Percentiles rank a stretch among this genome's conserved stretches.
Evolutionary conservation across 768 basidiomycete genomes (phyloP).

Genomic region (Lentinula aciculospora): DNA sequence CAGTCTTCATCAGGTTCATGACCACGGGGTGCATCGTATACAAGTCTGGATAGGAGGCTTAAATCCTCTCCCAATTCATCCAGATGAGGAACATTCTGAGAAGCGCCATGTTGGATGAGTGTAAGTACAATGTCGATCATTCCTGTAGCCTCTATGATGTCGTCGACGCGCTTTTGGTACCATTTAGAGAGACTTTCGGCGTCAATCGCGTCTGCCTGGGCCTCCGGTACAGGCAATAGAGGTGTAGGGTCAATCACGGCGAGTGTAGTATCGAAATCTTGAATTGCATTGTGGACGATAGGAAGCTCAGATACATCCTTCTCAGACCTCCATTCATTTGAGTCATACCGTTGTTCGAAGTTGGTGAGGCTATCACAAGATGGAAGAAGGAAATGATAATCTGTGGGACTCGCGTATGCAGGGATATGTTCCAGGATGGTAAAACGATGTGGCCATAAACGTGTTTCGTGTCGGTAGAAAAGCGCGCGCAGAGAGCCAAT

Average conservation of each 20-base stretch:
- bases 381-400: slow-evolving; percentile 61
- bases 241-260: neutral
- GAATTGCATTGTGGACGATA: slow-evolving; percentile 37
- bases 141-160: slow-evolving; percentile 60
- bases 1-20: slow-evolving; percentile 52
- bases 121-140: slow-evolving; percentile 76
- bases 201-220: slow-evolving; percentile 26
- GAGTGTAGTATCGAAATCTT: slow-evolving; percentile 15
- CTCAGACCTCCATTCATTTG: slow-evolving; percentile 43
- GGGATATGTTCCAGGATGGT: slow-evolving; percentile 70
- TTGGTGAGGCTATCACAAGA: slow-evolving; percentile 43
- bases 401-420: slow-evolving; percentile 59
- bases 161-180: slow-evolving; percentile 66
- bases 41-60: slow-evolving; percentile 76
- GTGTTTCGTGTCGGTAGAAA: slow-evolving; percentile 44
- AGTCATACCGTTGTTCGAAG: slow-evolving; percentile 29
- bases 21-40: slow-evolving; percentile 69
- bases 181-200: slow-evolving; percentile 56
- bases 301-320: slow-evolving; percentile 55
- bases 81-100: slow-evolving; percentile 68
- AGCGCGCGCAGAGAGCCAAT: slow-evolving; percentile 57
- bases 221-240: neutral
- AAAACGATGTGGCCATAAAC: slow-evolving; percentile 67
- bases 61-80: slow-evolving; percentile 91
- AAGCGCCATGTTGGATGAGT: slow-evolving; percentile 80